These are phyloP conservation scores for Francoa sonchifolia DNA, from an alignment of 441 rosid genomes.

Conservation along the genomic window DNA sequence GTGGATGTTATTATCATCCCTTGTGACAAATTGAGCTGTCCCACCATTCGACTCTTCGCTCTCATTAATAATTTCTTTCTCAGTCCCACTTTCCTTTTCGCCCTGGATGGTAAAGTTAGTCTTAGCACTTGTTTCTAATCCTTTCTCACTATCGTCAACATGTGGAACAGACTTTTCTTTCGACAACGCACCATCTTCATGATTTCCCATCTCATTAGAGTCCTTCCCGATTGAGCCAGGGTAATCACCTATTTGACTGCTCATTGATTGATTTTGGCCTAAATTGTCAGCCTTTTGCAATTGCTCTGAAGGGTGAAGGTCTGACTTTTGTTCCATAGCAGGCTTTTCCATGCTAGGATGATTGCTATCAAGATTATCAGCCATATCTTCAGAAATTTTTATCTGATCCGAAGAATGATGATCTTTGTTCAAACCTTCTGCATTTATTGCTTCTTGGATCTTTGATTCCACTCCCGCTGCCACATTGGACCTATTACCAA, in stretches of 20 bases:
- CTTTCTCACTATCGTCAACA: constrained; percentile 30
- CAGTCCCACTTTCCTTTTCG: constrained; percentile 27
- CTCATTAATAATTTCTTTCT: constrained; percentile 24
- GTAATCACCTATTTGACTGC: constrained; percentile 29
- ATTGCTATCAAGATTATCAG: constrained; percentile 23
- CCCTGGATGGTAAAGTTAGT: constrained; percentile 16
- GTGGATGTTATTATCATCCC: constrained; percentile 23
- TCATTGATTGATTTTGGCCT: constrained; percentile 22
- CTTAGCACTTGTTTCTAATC: constrained; percentile 21
- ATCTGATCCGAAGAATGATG: constrained; percentile 26
- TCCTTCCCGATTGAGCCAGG: constrained; percentile 23
- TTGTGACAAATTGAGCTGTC: constrained; percentile 25
- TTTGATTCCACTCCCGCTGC: constrained; percentile 26
- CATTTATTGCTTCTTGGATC: constrained; percentile 26
- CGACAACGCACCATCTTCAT: constrained; percentile 24
- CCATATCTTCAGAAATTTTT: constrained; percentile 29
- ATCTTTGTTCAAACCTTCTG: constrained; percentile 26
- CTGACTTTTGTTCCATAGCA: constrained; percentile 21
- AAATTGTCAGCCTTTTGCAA: constrained; percentile 21
- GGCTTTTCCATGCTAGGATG: constrained; percentile 26
- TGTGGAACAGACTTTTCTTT: constrained; percentile 27
- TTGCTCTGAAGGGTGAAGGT: constrained; percentile 27
- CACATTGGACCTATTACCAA: constrained; percentile 26
- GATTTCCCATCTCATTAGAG: constrained; percentile 27
- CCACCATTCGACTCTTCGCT: constrained; percentile 29